Evolutionary conservation across 2,329 filamentous ascomycete genomes (phyloP).

Genomic region (Endoconidiophora laricicola): DNA sequence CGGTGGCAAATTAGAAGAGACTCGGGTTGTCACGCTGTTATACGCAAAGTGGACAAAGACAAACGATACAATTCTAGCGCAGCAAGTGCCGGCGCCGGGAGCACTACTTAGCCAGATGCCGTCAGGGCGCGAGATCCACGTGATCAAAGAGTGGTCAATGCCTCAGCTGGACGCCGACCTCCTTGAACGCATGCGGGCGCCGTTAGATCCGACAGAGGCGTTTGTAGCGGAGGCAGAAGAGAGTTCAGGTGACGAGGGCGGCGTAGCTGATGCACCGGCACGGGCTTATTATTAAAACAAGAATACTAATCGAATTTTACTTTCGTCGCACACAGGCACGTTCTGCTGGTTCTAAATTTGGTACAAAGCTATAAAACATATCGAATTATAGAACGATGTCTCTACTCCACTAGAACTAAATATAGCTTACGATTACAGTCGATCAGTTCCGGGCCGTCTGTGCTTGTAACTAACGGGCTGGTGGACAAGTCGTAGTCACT

Average conservation of each 20-base stretch:
- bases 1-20: conserved; percentile 72
- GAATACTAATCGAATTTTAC: too few relatives aligned
- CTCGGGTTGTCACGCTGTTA: conserved; percentile 69
- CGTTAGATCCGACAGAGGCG: conserved; percentile 28
- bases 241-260: conserved; percentile 29
- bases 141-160: conserved; percentile 48
- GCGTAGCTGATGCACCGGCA: not conserved
- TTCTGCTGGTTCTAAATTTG: too few relatives aligned
- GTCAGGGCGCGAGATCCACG: conserved; percentile 73
- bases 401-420: not conserved
- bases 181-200: conserved; percentile 32
- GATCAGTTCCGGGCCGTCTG: too few relatives aligned
- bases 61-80: conserved; percentile 82
- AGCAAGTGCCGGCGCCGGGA: conserved; percentile 54
- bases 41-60: conserved; percentile 79
- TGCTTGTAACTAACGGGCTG: too few relatives aligned
- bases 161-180: conserved; percentile 47
- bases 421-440: not conserved
- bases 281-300: conserved; percentile 13
- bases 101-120: conserved; percentile 65
- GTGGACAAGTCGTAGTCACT: conserved; percentile 2
- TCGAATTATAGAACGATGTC: not conserved
- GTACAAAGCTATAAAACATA: too few relatives aligned
- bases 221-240: conserved; percentile 22
- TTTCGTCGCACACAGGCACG: too few relatives aligned